Evolutionary conservation across 257 asterid genomes (phyloP).

Genomic region (Solanum megistacrolobum): DNA sequence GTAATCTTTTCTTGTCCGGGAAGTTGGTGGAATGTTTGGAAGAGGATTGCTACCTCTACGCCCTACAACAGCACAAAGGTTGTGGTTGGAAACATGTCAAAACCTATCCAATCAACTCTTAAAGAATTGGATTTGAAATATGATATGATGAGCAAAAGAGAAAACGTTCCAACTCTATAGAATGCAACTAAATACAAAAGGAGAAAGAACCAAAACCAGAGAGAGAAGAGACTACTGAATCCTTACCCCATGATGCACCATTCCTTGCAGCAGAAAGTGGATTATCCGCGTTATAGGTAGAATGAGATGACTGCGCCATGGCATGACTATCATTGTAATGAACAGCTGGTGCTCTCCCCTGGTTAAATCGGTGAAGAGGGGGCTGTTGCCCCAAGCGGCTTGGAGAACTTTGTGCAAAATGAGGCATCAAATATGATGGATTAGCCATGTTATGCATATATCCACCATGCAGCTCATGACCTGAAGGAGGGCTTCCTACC

Average conservation of each 20-base stretch:
- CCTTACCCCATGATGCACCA: constrained; percentile 42
- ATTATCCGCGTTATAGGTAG: constrained; percentile 28
- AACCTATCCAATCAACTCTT: background rate
- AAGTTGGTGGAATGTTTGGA: constrained; percentile 43
- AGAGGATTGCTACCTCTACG: constrained; percentile 57
- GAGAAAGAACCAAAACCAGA: background rate
- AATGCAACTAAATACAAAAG: background rate
- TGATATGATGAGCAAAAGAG: background rate
- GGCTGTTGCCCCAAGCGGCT: constrained; percentile 61
- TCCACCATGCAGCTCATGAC: constrained; percentile 33
- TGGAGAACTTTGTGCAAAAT: constrained; percentile 48
- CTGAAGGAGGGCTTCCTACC: constrained; percentile 39
- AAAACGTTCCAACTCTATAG: background rate
- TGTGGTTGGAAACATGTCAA: background rate
- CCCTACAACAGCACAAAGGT: constrained; percentile 32
- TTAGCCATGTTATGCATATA: constrained; percentile 29
- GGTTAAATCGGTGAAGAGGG: constrained; percentile 39
- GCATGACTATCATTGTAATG: constrained; percentile 43
- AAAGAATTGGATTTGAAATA: background rate
- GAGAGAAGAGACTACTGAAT: background rate
- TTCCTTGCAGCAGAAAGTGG: constrained; percentile 37
- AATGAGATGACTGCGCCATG: constrained; percentile 31
- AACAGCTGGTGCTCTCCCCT: constrained; percentile 50
- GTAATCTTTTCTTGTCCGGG: constrained; percentile 57
- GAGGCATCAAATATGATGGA: constrained; percentile 54